Evolutionary conservation across 495 filamentous ascomycete species (phyloP), one percentile per base, ranked within the genome.

Genomic region (Neurospora hispaniola): DNA sequence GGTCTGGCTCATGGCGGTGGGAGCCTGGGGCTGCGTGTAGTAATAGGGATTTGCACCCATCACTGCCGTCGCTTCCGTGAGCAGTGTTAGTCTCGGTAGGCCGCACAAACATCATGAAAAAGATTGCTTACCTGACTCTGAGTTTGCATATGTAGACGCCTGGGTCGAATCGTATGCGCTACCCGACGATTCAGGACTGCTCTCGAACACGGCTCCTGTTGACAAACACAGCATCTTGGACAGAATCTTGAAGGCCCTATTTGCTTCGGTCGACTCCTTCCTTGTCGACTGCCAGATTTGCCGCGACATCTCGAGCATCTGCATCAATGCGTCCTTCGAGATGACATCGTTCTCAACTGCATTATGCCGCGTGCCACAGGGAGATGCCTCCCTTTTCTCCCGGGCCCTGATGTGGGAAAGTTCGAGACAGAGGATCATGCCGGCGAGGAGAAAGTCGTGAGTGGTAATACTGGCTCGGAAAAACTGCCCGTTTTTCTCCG

Each of bases 371-470:
- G 8, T 20, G 38, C 69, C 46, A 3, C 62, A 4, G 8, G 54
- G 44, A 10, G 69, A 48, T 11, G 73, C 31, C 4, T 69, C 72
- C 7, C 69, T 76, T 14, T 74, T 73, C 16, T 73, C 71, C 69
- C 73, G 72, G 43, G 75, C 74, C 31, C 73, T 77, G 23, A 78
- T 31, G 44, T 54, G 75, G 4, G 77, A 77, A 12, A 81, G 71
- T 69, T 80, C 78, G 40, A 81, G 78, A 69, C 82, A 84, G n/a
- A 84, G 73, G 31, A 84, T 79, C 76, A 82, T 83, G 59, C 76
- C 76, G 38, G 81, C 82, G 11, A 82, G 75, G 4, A 84, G 76
- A 62, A 82, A 82, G 41, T 78, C 79, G 71, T 82, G 78, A 31
- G 77, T 75, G 69, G 78, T 78, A 27, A 82, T 43, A 66, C 80